Percentiles rank a stretch among this genome's conserved stretches.
phyloP scores from a whole-genome alignment of 192 early-diverging fungal genomes.

The Podila horticola region DNA sequence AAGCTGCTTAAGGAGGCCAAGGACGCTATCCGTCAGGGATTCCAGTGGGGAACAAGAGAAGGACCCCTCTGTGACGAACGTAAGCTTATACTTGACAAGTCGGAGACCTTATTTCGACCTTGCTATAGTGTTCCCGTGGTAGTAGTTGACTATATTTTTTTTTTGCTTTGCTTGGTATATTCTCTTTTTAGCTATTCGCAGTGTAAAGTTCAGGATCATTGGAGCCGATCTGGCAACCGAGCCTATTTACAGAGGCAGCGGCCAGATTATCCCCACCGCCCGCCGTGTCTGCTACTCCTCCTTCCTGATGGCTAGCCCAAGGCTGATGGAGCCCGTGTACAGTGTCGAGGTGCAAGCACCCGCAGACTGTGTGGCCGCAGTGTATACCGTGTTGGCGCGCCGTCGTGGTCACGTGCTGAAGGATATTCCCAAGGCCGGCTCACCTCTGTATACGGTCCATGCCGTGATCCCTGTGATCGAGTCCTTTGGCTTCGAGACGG shows the following conservation, averaged over 20 bases:
- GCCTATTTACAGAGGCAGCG: constrained; percentile 92
- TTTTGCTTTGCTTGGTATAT: background rate
- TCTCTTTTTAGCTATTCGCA: constrained; percentile 79
- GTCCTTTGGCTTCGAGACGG: constrained; percentile 95
- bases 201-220: constrained; percentile 94
- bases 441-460: constrained; percentile 93
- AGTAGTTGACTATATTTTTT: constrained; percentile 3
- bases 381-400: constrained; percentile 93
- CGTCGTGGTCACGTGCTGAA: constrained; percentile 96
- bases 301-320: constrained; percentile 93
- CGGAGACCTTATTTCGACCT: background rate
- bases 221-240: constrained; percentile 85
- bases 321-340: constrained; percentile 98
- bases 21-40: constrained; percentile 94
- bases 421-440: constrained; percentile 94
- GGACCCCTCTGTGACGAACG: constrained; percentile 98
- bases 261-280: constrained; percentile 96
- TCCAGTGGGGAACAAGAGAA: constrained; percentile 97
- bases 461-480: constrained; percentile 97
- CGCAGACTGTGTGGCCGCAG: constrained; percentile 92
- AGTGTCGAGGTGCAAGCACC: constrained; percentile 98
- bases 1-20: constrained; percentile 77
- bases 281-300: constrained; percentile 97
- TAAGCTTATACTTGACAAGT: constrained; percentile 49
- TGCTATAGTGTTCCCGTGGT: background rate